Evolutionary conservation across 139 green algal species (phyloP).

Genomic region (Closterium sp.): DNA sequence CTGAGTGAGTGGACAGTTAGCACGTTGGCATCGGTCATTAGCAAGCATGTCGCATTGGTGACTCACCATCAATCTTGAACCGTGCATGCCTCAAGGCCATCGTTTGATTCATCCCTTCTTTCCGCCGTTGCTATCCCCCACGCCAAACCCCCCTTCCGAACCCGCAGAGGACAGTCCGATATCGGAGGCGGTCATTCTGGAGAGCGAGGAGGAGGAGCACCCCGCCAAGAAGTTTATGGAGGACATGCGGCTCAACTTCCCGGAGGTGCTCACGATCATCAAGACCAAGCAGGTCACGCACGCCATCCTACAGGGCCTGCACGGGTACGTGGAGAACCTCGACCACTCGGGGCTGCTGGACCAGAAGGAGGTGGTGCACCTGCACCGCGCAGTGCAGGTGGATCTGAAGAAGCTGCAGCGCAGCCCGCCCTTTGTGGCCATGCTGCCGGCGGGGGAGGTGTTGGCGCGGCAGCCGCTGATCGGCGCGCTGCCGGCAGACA

Average conservation of each 20-base stretch:
- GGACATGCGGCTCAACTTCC: conserved; percentile 30
- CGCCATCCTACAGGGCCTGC: conserved; percentile 11
- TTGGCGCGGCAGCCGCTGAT: conserved; percentile 9
- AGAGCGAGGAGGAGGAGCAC: conserved; percentile 9
- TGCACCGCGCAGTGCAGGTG: conserved; percentile 20
- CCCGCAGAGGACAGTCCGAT: conserved; percentile 19
- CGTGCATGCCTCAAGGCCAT: too few relatives aligned
- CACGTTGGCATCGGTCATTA: too few relatives aligned
- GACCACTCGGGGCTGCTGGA: conserved; percentile 22
- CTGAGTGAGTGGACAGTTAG: neutral
- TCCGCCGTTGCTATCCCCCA: too few relatives aligned
- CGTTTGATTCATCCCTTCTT: too few relatives aligned
- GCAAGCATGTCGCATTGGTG: too few relatives aligned
- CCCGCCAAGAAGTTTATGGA: conserved; percentile 26
- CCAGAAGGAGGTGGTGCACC: conserved; percentile 23
- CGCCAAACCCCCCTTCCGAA: too few relatives aligned
- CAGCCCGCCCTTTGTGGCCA: conserved; percentile 17
- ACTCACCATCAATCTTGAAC: too few relatives aligned
- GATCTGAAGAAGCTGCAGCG: conserved; percentile 33
- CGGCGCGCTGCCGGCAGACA: neutral
- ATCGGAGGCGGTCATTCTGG: conserved; percentile 14
- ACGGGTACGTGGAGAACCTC: conserved; percentile 11
- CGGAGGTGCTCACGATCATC: conserved; percentile 26
- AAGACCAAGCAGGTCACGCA: conserved; percentile 45
- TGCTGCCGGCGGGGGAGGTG: conserved; percentile 13